Conservation (phyloP, 2,329 filamentous ascomycete genomes). For the Ceratocystis diversiconidia region DNA sequence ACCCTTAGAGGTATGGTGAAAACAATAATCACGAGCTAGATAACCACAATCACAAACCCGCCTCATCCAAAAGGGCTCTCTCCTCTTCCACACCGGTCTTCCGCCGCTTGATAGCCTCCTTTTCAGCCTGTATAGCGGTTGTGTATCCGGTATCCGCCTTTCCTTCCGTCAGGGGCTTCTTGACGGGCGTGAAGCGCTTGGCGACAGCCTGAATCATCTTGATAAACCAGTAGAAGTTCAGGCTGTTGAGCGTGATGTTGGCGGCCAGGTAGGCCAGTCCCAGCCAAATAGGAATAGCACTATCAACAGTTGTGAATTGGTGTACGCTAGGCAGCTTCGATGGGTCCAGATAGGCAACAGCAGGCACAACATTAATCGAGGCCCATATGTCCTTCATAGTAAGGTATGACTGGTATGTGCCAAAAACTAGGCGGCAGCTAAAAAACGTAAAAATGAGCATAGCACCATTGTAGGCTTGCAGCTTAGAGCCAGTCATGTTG, state of each 20-base stretch:
- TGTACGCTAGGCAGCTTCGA: slow-evolving; percentile 27
- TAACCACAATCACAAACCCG: slow-evolving; percentile 5
- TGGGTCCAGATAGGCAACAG: slow-evolving; percentile 22
- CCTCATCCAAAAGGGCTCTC: slow-evolving; percentile 10
- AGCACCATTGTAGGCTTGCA: slow-evolving; percentile 67
- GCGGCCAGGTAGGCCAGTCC: slow-evolving; percentile 51
- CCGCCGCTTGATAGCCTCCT: slow-evolving; percentile 12
- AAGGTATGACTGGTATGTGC: slow-evolving; percentile 54
- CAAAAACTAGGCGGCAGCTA: slow-evolving; percentile 62
- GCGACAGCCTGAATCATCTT: slow-evolving; percentile 73
- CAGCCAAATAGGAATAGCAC: slow-evolving; percentile 54
- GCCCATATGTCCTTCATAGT: slow-evolving; percentile 58
- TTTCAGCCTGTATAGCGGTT: slow-evolving; percentile 12
- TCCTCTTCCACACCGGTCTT: slow-evolving; percentile 13
- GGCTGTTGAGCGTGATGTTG: slow-evolving; percentile 57
- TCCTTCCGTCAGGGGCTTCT: neutral
- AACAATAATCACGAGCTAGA: neutral
- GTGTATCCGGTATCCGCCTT: slow-evolving; percentile 6
- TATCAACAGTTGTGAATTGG: slow-evolving; percentile 34
- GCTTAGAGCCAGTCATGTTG: slow-evolving; percentile 57
- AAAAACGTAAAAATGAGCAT: slow-evolving; percentile 61
- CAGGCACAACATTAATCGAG: slow-evolving; percentile 16
- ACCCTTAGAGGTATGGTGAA: neutral
- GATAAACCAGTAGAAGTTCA: slow-evolving; percentile 77
- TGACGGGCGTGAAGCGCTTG: slow-evolving; percentile 48